Evolutionary conservation across 495 filamentous ascomycete genomes (phyloP).

Genomic region (Trichoderma asperelloides): DNA sequence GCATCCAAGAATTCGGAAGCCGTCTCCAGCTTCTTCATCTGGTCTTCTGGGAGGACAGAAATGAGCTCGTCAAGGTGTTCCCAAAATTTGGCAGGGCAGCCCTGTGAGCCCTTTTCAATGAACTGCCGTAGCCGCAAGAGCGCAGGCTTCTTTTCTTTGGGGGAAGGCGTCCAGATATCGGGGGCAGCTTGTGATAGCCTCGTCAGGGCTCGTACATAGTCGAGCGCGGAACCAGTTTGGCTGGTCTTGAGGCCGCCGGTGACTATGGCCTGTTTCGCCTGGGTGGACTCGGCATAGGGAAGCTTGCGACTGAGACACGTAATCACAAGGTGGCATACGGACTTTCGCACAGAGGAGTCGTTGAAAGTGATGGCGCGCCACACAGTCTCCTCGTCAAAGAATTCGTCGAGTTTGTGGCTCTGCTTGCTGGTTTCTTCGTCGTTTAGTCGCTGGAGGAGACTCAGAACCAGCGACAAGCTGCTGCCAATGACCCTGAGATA

Average conservation of each 20-base stretch:
- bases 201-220: conserved; percentile 55
- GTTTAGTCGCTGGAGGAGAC: conserved; percentile 40
- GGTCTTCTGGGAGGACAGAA: conserved; percentile 45
- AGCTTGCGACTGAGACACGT: conserved; percentile 45
- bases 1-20: conserved; percentile 51
- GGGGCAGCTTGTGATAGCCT: conserved; percentile 54
- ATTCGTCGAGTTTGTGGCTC: conserved; percentile 36
- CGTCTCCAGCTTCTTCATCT: background rate
- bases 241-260: conserved; percentile 55
- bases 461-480: conserved; percentile 46
- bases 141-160: conserved; percentile 51
- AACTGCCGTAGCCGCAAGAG: conserved; percentile 58
- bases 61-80: conserved; percentile 51
- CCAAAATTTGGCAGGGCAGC: conserved; percentile 64
- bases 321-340: conserved; percentile 59
- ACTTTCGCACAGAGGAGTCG: conserved; percentile 63
- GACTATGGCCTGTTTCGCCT: conserved; percentile 58
- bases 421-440: conserved; percentile 44
- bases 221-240: conserved; percentile 64
- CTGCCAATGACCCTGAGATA: conserved; percentile 71
- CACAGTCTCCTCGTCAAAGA: conserved; percentile 54
- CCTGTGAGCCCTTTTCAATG: conserved; percentile 76
- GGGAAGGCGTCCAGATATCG: conserved; percentile 51
- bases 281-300: conserved; percentile 36
- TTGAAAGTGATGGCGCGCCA: conserved; percentile 64